Evolutionary conservation across 1,284 basidiomycete species (phyloP).

Genomic region (Butyriboletus appendiculatus): DNA sequence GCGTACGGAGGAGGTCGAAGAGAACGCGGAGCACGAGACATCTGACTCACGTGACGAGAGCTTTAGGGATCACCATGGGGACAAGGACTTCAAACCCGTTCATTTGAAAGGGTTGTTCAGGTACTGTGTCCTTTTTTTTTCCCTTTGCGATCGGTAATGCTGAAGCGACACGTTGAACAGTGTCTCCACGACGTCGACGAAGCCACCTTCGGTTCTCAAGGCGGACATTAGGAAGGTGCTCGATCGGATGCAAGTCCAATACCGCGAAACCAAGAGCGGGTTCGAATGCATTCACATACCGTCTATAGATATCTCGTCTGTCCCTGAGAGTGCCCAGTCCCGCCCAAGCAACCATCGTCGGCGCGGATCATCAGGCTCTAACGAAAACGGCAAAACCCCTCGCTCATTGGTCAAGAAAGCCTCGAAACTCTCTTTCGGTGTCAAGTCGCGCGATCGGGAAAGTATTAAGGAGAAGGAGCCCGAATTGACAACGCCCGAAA

Average conservation of each 20-base stretch:
- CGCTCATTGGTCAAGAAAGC: slow-evolving; percentile 69
- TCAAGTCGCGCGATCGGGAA: slow-evolving; percentile 42
- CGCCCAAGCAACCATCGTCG: slow-evolving; percentile 46
- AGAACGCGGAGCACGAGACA: slow-evolving; percentile 44
- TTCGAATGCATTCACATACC: slow-evolving; percentile 97
- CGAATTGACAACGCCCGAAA: slow-evolving; percentile 41
- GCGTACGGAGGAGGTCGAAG: slow-evolving; percentile 48
- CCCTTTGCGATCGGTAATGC: neutral
- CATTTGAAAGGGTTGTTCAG: slow-evolving; percentile 91
- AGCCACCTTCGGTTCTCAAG: slow-evolving; percentile 79
- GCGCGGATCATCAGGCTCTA: slow-evolving; percentile 49
- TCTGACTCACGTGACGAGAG: slow-evolving; percentile 35
- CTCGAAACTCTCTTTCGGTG: slow-evolving; percentile 71
- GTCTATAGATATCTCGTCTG: slow-evolving; percentile 84
- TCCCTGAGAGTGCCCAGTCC: slow-evolving; percentile 43
- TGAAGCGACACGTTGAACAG: slow-evolving; percentile 39
- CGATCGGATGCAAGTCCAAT: slow-evolving; percentile 93
- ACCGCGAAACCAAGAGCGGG: slow-evolving; percentile 86
- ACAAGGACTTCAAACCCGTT: slow-evolving; percentile 83
- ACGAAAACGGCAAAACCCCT: slow-evolving; percentile 49
- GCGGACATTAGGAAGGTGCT: slow-evolving; percentile 85
- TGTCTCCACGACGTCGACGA: slow-evolving; percentile 95
- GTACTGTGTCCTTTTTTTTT: slow-evolving; percentile 40
- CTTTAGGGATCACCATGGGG: slow-evolving; percentile 41
- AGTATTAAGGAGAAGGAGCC: slow-evolving; percentile 43